A percentile compares a stretch with the other conserved stretches of the same genome.
Evolutionary conservation across 2,329 filamentous ascomycete species (phyloP).

Genomic region (Phoma sp.): DNA sequence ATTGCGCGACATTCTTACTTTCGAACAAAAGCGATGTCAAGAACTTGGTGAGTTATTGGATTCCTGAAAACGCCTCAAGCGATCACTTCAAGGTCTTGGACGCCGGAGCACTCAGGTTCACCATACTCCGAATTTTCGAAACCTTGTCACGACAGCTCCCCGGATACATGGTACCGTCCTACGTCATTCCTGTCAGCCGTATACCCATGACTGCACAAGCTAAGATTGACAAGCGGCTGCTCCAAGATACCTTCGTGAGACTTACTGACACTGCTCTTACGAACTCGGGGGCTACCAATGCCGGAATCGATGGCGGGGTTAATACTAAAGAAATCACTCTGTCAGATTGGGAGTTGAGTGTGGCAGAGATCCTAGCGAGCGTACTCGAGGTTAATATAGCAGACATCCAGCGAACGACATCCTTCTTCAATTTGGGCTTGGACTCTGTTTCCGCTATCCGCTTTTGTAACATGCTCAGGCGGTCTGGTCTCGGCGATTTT

Average conservation of each 20-base stretch:
- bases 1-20: conserved; percentile 70
- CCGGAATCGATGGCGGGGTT: conserved; percentile 29
- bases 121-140: conserved; percentile 57
- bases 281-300: conserved; percentile 42
- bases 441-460: conserved; percentile 84
- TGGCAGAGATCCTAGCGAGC: conserved; percentile 63
- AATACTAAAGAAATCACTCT: not conserved
- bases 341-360: conserved; percentile 56
- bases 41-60: conserved; percentile 71
- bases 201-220: conserved; percentile 77
- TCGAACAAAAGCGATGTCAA: conserved; percentile 55
- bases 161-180: conserved; percentile 79
- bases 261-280: conserved; percentile 58
- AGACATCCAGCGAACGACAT: conserved; percentile 68
- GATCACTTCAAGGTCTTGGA: conserved; percentile 49
- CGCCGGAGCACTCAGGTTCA: conserved; percentile 37
- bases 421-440: conserved; percentile 78
- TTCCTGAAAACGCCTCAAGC: conserved; percentile 49
- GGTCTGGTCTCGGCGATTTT: conserved; percentile 55
- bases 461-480: conserved; percentile 65
- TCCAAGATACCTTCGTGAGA: conserved; percentile 58
- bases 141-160: conserved; percentile 65
- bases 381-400: conserved; percentile 55
- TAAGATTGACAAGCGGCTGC: conserved; percentile 69
- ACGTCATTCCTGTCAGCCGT: conserved; percentile 70